Evolutionary conservation across 192 early-diverging fungal species (phyloP).

Genomic region (Coemansia sp.): DNA sequence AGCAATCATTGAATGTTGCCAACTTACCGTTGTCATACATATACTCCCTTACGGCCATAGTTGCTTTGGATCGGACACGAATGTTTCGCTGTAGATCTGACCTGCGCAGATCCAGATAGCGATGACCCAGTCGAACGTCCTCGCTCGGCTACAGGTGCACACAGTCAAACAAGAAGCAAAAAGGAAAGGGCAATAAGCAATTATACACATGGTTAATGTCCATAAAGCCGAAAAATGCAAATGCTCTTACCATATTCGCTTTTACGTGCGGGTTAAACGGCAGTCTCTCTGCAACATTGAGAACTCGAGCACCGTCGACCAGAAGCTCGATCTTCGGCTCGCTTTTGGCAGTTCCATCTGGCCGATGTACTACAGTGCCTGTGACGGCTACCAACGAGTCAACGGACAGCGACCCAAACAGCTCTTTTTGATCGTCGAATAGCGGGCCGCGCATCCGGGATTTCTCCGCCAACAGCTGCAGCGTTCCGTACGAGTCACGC

Average conservation of each 20-base stretch:
- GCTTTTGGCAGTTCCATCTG: slow-evolving; percentile 43
- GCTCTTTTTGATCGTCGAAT: slow-evolving; percentile 28
- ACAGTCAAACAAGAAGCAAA: neutral
- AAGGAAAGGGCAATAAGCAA: too few species aligned
- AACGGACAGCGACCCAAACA: slow-evolving; percentile 50
- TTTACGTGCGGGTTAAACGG: slow-evolving; percentile 40
- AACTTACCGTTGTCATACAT: slow-evolving; percentile 62
- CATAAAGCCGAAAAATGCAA: slow-evolving; percentile 4
- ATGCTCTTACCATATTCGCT: slow-evolving; percentile 19
- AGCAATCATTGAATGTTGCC: too few species aligned
- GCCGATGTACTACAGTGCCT: slow-evolving; percentile 65
- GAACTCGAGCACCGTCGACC: slow-evolving; percentile 57
- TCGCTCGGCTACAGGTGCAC: slow-evolving; percentile 63
- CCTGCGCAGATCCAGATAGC: slow-evolving; percentile 83
- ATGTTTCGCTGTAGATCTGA: slow-evolving; percentile 73
- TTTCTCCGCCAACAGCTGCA: slow-evolving; percentile 63
- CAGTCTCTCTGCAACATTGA: slow-evolving; percentile 63
- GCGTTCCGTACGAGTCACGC: slow-evolving; percentile 72
- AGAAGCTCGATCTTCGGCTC: slow-evolving; percentile 67
- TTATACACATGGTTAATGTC: too few species aligned
- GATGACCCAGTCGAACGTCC: slow-evolving; percentile 70
- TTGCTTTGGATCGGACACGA: slow-evolving; percentile 64
- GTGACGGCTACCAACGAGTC: slow-evolving; percentile 74
- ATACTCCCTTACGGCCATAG: slow-evolving; percentile 68
- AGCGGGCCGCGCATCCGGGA: slow-evolving; percentile 43